phyloP scores from a whole-genome alignment of 2,329 filamentous ascomycete species.

The Alternaria arbusti region DNA sequence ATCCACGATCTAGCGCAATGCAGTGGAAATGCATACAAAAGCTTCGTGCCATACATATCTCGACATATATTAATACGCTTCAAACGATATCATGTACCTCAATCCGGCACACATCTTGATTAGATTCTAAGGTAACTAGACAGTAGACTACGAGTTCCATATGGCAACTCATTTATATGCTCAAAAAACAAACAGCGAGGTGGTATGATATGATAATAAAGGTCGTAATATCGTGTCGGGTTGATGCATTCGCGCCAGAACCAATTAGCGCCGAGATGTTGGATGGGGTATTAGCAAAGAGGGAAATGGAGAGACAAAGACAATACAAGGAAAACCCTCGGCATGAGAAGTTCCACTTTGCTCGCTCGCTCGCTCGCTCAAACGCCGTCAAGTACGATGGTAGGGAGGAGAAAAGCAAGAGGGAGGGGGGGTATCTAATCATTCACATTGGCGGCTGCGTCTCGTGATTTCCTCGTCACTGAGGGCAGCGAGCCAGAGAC shows the following conservation, averaged over 20 bases:
- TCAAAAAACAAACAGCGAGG: neutral
- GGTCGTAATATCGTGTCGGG: conserved; percentile 39
- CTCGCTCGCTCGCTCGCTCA: conserved; percentile 16
- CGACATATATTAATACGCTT: too few relatives aligned
- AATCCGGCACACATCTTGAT: conserved; percentile 14
- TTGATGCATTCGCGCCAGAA: conserved; percentile 17
- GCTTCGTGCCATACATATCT: too few relatives aligned
- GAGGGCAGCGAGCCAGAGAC: conserved; percentile 83
- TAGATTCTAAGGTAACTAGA: conserved; percentile 24
- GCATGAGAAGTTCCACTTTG: neutral
- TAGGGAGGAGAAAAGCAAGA: conserved; percentile 2
- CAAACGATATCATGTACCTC: neutral
- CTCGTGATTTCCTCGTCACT: conserved; percentile 72
- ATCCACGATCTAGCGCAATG: too few relatives aligned
- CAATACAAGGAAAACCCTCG: neutral
- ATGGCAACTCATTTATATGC: conserved; percentile 16
- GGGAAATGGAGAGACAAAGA: neutral
- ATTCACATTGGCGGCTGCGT: conserved; percentile 42
- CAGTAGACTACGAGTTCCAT: neutral
- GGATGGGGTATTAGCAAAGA: conserved; percentile 32
- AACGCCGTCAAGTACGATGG: conserved; percentile 5
- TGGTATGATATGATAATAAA: conserved; percentile 4
- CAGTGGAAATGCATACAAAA: too few relatives aligned
- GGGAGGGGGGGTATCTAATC: conserved; percentile 14
- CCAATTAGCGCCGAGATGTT: conserved; percentile 5